Evolutionary conservation across 2,329 filamentous ascomycete species (phyloP), one percentile per base, ranked within the genome.

Genomic region (Drechslera avenae): DNA sequence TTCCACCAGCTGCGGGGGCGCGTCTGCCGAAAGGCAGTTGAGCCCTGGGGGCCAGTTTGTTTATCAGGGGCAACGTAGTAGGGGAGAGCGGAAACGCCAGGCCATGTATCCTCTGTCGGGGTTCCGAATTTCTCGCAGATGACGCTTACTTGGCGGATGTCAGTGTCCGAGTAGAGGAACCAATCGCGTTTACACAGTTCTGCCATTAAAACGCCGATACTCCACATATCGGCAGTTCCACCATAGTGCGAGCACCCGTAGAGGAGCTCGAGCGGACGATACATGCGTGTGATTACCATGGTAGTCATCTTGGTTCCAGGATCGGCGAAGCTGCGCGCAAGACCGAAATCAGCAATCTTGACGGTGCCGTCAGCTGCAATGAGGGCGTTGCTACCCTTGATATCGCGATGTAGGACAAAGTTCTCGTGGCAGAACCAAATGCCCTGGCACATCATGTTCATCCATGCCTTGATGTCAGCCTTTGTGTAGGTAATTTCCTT

Each of bases 381-480:
- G 52, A 99, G 82, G 75, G 97, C 79, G 78, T 99, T 99, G 83
- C 97, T 97, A 39, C 93, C 93, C 77, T 99, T 99, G 80, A 99
- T 97, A 79, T 99, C 94, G 64, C 94, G 90, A 76, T 99, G 94
- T 23, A 99, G 82, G 14, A 99, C 85, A 65, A 88, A 93, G 73
- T 94, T 95, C 71, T 92, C 90, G 75, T 99, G 94, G 75, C 94
- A 97, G 79, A 96, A 99, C 87, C 91, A 96, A 21, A 97, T 86
- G 19, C 89, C 94, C 34, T 93, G 86, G 21, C 84, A 84, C n/a
- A 97, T 83, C 94, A 97, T 97, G 57, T 89, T 90, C 87, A 97
- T 96, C 94, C 94, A 99, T 13, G 91, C 89, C 74, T 99, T 99
- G 74, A 97, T 91, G 73, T 99, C 94, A 14, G 90, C 89, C 9